These are phyloP conservation scores for Aspergillus leporis DNA, from an alignment of 495 filamentous ascomycete species.

Conservation along the genomic window DNA sequence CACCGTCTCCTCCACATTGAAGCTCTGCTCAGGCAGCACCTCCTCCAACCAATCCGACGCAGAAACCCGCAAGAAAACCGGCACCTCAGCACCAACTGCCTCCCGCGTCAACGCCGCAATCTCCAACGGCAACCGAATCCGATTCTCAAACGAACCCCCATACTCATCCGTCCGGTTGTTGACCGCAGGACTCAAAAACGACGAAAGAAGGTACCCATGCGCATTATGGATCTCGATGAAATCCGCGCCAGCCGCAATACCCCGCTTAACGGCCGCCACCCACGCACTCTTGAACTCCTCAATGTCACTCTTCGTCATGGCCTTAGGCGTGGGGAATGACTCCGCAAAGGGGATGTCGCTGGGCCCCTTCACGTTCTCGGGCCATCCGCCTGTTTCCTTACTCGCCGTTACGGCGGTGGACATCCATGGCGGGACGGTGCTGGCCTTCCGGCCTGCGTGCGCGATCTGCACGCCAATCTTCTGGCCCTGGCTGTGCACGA, in stretches of 20 bases:
- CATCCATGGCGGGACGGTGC: constrained; percentile 68
- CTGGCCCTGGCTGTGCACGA: constrained; percentile 69
- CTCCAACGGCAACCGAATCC: constrained; percentile 57
- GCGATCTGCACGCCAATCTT: constrained; percentile 73
- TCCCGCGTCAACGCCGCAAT: constrained; percentile 55
- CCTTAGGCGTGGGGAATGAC: constrained; percentile 51
- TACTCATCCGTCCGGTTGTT: constrained; percentile 64
- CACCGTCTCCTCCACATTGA: constrained; percentile 58
- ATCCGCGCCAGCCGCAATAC: constrained; percentile 58
- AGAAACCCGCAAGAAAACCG: constrained; percentile 62
- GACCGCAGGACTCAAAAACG: constrained; percentile 61
- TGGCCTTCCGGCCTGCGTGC: constrained; percentile 74
- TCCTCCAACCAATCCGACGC: constrained; percentile 62
- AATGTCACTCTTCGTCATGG: constrained; percentile 56
- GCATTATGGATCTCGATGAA: constrained; percentile 59
- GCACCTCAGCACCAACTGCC: constrained; percentile 60
- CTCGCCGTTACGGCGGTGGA: constrained; percentile 43
- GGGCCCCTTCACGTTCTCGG: constrained; percentile 55
- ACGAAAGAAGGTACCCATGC: constrained; percentile 64
- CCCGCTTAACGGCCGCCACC: constrained; percentile 53
- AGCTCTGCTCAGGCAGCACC: constrained; percentile 45
- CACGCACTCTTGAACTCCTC: constrained; percentile 57
- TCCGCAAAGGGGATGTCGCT: constrained; percentile 53
- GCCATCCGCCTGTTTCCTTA: constrained; percentile 61
- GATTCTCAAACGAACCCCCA: constrained; percentile 63